A percentile compares a stretch with the other conserved stretches of the same genome.
Evolutionary conservation across 345 rosid genomes (phyloP).

Genomic region (Camelina hispida): DNA sequence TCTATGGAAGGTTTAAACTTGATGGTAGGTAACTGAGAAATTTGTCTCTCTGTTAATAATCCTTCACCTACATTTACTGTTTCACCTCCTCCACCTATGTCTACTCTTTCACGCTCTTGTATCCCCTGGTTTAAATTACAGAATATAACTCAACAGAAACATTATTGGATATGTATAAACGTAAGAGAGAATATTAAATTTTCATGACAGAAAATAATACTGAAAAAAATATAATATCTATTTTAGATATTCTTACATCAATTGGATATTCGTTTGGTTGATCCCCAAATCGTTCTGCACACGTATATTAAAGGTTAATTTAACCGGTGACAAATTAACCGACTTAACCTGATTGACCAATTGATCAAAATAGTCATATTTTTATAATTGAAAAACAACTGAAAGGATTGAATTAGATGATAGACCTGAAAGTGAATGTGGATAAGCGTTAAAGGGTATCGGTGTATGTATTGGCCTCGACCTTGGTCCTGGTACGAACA

Average conservation of each 20-base stretch:
- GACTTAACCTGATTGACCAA: neutral
- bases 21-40: constrained; percentile 23
- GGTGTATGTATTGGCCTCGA: constrained; percentile 5
- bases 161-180: neutral
- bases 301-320: constrained; percentile 4
- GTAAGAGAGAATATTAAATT: too few species aligned
- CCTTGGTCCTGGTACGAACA: neutral
- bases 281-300: constrained; percentile 6
- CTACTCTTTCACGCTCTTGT: neutral
- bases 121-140: neutral
- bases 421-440: neutral
- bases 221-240: neutral
- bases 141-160: too few species aligned
- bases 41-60: constrained; percentile 21
- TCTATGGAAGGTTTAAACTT: constrained; percentile 28
- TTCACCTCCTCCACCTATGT: neutral
- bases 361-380: too few species aligned
- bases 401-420: neutral
- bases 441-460: neutral
- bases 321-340: neutral
- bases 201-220: neutral
- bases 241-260: constrained; percentile 11
- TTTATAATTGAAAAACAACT: too few species aligned
- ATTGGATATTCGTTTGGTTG: neutral
- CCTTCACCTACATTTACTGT: constrained; percentile 9